These are phyloP conservation scores for Chaetomiaceae sp. DNA, from an alignment of 2,329 filamentous ascomycete species.

Conservation along the genomic window DNA sequence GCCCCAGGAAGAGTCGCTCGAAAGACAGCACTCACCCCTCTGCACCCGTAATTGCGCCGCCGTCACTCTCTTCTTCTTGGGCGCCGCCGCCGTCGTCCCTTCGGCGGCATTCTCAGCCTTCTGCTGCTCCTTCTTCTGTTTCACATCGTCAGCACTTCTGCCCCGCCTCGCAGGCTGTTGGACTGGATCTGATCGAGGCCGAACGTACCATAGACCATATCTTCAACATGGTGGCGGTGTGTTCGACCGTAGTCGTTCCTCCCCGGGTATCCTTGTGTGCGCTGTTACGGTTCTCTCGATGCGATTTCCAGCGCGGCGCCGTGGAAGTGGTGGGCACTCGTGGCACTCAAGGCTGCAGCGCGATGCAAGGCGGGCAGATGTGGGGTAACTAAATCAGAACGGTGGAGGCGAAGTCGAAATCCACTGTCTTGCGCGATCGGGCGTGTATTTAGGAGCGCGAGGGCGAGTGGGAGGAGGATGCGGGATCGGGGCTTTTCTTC, in stretches of 20 bases:
- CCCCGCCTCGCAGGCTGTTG: too few species aligned
- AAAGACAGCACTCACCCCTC: conserved; percentile 60
- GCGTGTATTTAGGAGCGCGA: background rate
- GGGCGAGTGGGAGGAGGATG: background rate
- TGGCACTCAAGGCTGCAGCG: conserved; percentile 4
- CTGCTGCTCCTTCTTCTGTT: conserved; percentile 91
- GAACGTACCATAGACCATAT: conserved; percentile 91
- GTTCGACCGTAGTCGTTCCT: conserved; percentile 5
- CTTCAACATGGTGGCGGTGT: conserved; percentile 78
- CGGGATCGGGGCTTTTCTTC: background rate
- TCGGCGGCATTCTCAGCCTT: conserved; percentile 71
- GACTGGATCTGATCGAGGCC: background rate
- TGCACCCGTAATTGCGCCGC: conserved; percentile 92
- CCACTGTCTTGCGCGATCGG: background rate
- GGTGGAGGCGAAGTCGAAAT: background rate
- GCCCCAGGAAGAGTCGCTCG: background rate
- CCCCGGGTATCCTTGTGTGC: background rate
- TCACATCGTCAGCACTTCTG: conserved; percentile 30
- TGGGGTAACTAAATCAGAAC: background rate
- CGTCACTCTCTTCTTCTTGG: conserved; percentile 98
- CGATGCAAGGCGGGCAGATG: background rate
- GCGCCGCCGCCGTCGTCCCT: conserved; percentile 57
- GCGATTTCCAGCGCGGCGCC: background rate
- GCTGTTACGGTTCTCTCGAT: background rate
- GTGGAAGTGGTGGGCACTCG: background rate